These are phyloP conservation scores for Nadsonia commutata DNA, from an alignment of 1,139 yeast species.

Conservation along the genomic window DNA sequence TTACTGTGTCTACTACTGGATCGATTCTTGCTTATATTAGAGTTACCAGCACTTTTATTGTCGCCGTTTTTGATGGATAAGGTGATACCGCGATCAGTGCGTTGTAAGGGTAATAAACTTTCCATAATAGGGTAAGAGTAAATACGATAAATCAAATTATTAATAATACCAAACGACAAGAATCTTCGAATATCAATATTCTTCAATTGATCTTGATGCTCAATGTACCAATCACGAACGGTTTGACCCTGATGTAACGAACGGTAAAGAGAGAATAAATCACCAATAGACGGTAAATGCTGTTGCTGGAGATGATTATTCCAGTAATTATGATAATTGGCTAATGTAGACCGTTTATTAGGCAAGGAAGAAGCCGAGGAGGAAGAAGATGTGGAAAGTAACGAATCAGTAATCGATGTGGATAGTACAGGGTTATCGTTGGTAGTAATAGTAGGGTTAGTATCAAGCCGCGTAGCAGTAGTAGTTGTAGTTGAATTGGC, in stretches of 20 bases:
- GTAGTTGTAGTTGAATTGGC: background rate
- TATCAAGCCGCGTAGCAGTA: too few species aligned
- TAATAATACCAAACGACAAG: slow-evolving; percentile 70
- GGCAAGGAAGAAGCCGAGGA: slow-evolving; percentile 13
- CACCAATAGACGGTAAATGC: slow-evolving; percentile 25
- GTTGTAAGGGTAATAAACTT: slow-evolving; percentile 27
- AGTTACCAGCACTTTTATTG: too few species aligned
- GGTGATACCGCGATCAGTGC: slow-evolving; percentile 12
- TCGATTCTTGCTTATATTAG: too few species aligned
- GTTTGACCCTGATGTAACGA: slow-evolving; percentile 68
- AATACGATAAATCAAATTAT: slow-evolving; percentile 71
- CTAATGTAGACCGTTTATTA: slow-evolving; percentile 7
- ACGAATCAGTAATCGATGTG: slow-evolving; percentile 11
- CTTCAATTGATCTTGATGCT: slow-evolving; percentile 41
- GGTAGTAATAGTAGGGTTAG: slow-evolving; percentile 1
- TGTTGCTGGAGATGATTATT: slow-evolving; percentile 3
- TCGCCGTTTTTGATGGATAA: too few species aligned
- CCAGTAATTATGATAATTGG: slow-evolving; percentile 10
- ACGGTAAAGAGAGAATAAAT: slow-evolving; percentile 60
- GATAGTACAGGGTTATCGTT: slow-evolving; percentile 6
- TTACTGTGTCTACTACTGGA: too few species aligned
- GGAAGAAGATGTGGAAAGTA: slow-evolving; percentile 12
- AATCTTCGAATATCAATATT: slow-evolving; percentile 74
- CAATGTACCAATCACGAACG: slow-evolving; percentile 66
- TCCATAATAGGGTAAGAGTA: slow-evolving; percentile 55